Base-by-base conservation (phyloP, 164 flowering plant genomes). In the Nymphaea colorata region DNA sequence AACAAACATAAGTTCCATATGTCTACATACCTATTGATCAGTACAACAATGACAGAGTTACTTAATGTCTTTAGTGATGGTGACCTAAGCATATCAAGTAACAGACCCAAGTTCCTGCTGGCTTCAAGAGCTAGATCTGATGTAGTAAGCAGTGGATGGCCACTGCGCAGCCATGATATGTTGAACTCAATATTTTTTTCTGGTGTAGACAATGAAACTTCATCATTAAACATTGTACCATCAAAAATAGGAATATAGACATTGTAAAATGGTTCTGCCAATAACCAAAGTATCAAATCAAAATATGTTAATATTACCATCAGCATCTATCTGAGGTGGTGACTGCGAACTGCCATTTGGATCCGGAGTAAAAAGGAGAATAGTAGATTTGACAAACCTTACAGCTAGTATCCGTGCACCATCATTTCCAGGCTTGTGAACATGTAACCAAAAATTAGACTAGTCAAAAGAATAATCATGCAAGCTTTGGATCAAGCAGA, bases 321-420 rank as follows among this genome's bases (percentile, higher is more conserved):
- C 90, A 75, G 44, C 68, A 42, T 61, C 67, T 45, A 70, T 70
- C 75, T 69, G 73, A 70, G 84, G 55, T 66, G 93, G 84, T 69
- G 89, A 86, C 73, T 87, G 94, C 53, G 82, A 75, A 65, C 84
- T 66, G 53, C 87, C 88, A 80, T 77, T 82, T 68, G 98, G 98
- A 80, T 95, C 93, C 71, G 96, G 93, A n/a, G 97, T 87, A 66
- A 87, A 92, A 65, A 95, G 90, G 74, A 90, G 85, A 75, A 92
- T 78, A 62, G 86, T 72, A 57, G 89, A 82, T 79, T 86, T 91
- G 45, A 95, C 87, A 83, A 90, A 95, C 76, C 85, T 90, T 77
- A 90, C 75, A 6, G 99, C 90, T 59, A 84, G 78, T 76, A 86
- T 73, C 74, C 86, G 82, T 65, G 79, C 76, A 18, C 97, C 97